Evolutionary conservation across 441 rosid species (phyloP).

Genomic region (Corymbia calophylla): DNA sequence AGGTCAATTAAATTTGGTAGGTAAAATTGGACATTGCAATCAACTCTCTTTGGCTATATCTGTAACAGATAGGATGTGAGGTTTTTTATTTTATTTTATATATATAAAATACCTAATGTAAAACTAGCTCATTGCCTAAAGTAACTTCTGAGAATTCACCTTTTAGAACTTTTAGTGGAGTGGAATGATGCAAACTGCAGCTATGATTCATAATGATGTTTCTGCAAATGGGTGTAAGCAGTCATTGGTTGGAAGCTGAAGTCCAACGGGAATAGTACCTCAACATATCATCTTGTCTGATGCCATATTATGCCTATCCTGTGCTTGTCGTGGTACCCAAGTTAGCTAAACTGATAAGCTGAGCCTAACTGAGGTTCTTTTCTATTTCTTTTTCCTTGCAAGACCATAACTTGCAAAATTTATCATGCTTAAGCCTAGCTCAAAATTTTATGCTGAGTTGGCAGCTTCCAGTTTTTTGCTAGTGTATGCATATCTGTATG

Average conservation of each 20-base stretch:
- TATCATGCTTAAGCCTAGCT: background rate
- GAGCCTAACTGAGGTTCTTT: background rate
- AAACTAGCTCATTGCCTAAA: background rate
- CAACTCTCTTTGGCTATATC: background rate
- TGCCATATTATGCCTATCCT: background rate
- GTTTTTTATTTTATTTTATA: background rate
- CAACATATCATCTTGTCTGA: background rate
- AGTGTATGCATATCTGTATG: background rate
- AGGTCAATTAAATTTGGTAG: background rate
- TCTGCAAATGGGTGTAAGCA: background rate
- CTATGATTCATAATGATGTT: background rate
- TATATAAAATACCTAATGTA: background rate
- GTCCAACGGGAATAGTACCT: background rate
- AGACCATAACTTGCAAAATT: background rate
- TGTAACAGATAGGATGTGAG: background rate
- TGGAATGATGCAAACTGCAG: background rate
- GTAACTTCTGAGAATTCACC: background rate
- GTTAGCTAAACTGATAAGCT: background rate
- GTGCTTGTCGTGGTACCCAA: background rate
- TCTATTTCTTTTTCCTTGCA: background rate
- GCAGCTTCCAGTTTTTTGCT: background rate
- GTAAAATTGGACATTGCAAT: background rate
- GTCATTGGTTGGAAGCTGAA: background rate
- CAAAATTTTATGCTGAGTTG: background rate
- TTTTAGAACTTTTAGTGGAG: background rate